phyloP scores from a whole-genome alignment of 1,139 yeast species.

The Taphrina populina region DNA sequence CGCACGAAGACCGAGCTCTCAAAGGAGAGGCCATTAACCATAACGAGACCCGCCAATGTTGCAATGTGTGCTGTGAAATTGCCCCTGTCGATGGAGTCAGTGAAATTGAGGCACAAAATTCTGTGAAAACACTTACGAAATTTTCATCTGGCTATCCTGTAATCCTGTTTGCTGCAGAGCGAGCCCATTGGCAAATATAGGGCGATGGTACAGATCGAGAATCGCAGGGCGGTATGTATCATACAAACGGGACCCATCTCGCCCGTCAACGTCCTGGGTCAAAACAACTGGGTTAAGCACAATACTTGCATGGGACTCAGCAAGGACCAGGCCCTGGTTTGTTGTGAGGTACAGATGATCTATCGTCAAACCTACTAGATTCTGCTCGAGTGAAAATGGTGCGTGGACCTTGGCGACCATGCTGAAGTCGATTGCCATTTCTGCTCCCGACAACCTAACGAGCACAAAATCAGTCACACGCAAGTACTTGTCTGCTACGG shows the following conservation, averaged over 20 bases:
- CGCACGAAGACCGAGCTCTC: slow-evolving; percentile 7
- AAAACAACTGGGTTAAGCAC: neutral
- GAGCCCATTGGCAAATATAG: slow-evolving; percentile 1
- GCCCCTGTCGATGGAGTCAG: neutral
- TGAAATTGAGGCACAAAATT: no score
- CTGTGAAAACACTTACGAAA: neutral
- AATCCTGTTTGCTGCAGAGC: slow-evolving; percentile 3
- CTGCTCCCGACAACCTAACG: neutral
- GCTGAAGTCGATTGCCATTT: slow-evolving; percentile 1
- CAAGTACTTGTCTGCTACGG: neutral
- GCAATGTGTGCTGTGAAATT: neutral
- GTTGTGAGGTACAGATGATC: neutral
- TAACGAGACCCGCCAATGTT: slow-evolving; percentile 7
- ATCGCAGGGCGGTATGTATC: slow-evolving; percentile 2
- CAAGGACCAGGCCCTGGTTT: neutral
- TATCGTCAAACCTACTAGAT: neutral
- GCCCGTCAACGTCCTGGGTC: neutral
- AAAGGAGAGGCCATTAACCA: neutral
- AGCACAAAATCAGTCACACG: slow-evolving; percentile 1
- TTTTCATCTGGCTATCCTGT: slow-evolving; percentile 4
- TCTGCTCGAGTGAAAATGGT: neutral
- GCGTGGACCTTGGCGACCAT: neutral
- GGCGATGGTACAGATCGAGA: neutral
- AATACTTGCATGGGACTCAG: neutral
- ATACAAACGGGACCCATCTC: slow-evolving; percentile 7